Evolutionary conservation across 805 yeast genomes (phyloP).

Genomic region (Kluyveromyces siamensis): DNA sequence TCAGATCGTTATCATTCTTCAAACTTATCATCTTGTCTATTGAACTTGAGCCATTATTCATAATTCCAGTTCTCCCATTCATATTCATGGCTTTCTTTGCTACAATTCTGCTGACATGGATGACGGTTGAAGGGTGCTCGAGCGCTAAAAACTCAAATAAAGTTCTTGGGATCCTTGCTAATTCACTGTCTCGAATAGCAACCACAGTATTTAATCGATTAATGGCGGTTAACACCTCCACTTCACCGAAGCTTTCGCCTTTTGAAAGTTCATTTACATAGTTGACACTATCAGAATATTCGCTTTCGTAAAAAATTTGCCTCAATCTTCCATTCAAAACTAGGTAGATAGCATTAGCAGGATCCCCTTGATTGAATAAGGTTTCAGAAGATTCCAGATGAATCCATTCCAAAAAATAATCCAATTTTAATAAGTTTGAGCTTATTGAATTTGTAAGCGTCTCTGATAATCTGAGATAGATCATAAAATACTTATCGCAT

Average conservation of each 20-base stretch:
- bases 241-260: conserved; percentile 91
- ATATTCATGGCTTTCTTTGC: conserved; percentile 41
- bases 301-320: conserved; percentile 33
- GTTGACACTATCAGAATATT: conserved; percentile 10
- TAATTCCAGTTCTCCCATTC: conserved; percentile 1
- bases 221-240: conserved; percentile 81
- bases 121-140: conserved; percentile 83
- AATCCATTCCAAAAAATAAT: conserved; percentile 92
- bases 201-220: conserved; percentile 60
- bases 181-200: conserved; percentile 88
- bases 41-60: conserved; percentile 14
- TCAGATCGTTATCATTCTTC: conserved; percentile 8
- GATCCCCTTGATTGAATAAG: conserved; percentile 71
- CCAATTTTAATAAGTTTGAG: conserved; percentile 60
- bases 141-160: conserved; percentile 77
- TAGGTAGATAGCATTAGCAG: conserved; percentile 84
- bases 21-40: conserved; percentile 9
- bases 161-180: conserved; percentile 86
- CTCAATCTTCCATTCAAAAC: conserved; percentile 84
- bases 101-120: conserved; percentile 79
- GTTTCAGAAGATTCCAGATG: conserved; percentile 81
- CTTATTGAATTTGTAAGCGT: conserved; percentile 61
- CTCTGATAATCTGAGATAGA: conserved; percentile 72
- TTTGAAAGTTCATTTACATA: conserved; percentile 78
- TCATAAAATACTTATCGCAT: conserved; percentile 65